Base-by-base conservation (phyloP, 1,284 basidiomycete species). In the Hortiboletus rubellus region DNA sequence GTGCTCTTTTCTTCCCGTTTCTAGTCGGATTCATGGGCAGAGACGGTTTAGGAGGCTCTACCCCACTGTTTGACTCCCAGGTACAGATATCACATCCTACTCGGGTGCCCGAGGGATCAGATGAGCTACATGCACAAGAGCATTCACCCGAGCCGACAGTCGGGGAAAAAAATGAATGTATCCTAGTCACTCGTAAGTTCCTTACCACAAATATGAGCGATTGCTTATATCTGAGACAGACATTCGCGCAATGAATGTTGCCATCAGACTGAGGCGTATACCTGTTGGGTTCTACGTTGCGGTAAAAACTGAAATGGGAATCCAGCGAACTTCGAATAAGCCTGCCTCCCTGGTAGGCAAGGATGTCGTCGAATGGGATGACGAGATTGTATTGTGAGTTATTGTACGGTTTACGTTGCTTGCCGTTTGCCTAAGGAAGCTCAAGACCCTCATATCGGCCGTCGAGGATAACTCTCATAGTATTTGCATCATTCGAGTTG, bases 401-500 rank as follows among this genome's bases (percentile, higher is more conserved):
- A 11, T 18, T 8, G 31, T 7, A 4, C 8, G 18, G 12, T 12
- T 52, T 8, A 33, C n/a, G 18, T 33, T 8, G 5, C 30, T 17
- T 33, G 18, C 17, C 10, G 5, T 46, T 38, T 52, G 1, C 18
- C 14, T 2, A 38, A 49, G 4, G 12, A 22, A 1, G 5, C 40
- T 1, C n/a, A 45, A 60, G 60, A 15, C 34, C 57, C 3, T 38
- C 36, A 14, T 17, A 36, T 43, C 40, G 9, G 12, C 18, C 46
- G 43, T 48, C 40, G 2, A 30, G 5, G 9, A 42, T 46, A 15
- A 36, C n/a, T 46, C 3, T 54, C 14, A 34, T 14, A 12, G 10
- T 50, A 27, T 22, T 34, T 22, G 52, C 47, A 11, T 55, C 42
- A 9, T 57, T 45, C 15, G 50, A 57, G 40, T 11, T 53, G 38